These are phyloP conservation scores for bread wheat (Triticum aestivum) DNA, from an alignment of 176 grass and related monocot species.

Conservation along the genomic window IWGSC_CS_RefSeq_v2.1 NC_057800.1:710630881-710631380, in stretches of 20 bases:
- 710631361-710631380: no score
- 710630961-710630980: slow-evolving; percentile 91
- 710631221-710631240: background rate
- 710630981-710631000: slow-evolving; percentile 91
- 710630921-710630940: slow-evolving; percentile 77
- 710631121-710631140: background rate
- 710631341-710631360: no score
- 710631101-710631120: no score
- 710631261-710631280: no score
- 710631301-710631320: no score
- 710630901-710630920: no score
- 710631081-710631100: no score
- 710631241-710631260: no score
- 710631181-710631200: background rate
- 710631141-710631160: background rate
- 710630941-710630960: slow-evolving; percentile 90
- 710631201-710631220: background rate
- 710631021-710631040: slow-evolving; percentile 24
- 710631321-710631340: no score
- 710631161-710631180: background rate
- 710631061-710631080: background rate
- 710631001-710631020: slow-evolving; percentile 31
- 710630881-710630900: no score
- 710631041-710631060: background rate
- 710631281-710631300: no score